A percentile compares a stretch with the other conserved stretches of the same genome.
Evolutionary conservation across 2,329 filamentous ascomycete species (phyloP).

Genomic region (Aspergillus sp.): DNA sequence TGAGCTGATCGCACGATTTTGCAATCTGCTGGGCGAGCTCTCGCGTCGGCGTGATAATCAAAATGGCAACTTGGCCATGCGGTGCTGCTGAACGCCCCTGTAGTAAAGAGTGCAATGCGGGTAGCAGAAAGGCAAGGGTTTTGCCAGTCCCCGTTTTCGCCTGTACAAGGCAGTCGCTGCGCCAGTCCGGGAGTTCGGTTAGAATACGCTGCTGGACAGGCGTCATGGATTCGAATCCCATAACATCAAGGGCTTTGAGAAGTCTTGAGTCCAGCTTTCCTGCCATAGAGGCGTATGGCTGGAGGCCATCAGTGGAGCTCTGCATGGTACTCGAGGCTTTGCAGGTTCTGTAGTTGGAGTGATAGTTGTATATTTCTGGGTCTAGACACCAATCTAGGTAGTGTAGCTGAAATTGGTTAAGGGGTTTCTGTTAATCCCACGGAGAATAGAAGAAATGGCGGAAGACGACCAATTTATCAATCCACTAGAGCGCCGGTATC

Average conservation of each 20-base stretch:
- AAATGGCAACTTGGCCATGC: constrained; percentile 43
- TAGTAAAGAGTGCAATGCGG: constrained; percentile 48
- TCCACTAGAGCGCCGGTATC: background rate
- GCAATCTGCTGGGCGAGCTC: constrained; percentile 53
- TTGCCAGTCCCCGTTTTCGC: constrained; percentile 54
- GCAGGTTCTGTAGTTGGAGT: background rate
- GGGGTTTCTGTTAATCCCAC: background rate
- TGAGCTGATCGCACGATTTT: constrained; percentile 46
- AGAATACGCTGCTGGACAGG: constrained; percentile 57
- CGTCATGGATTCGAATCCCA: constrained; percentile 46
- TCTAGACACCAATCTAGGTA: background rate
- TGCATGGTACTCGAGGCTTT: background rate
- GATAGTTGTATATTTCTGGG: too few relatives aligned
- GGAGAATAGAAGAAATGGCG: background rate
- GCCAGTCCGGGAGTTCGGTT: constrained; percentile 49
- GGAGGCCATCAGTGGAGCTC: constrained; percentile 18
- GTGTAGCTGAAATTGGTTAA: background rate
- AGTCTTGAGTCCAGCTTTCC: constrained; percentile 36
- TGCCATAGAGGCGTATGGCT: constrained; percentile 33
- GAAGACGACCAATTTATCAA: background rate
- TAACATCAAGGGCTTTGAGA: constrained; percentile 32
- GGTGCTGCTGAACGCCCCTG: constrained; percentile 25
- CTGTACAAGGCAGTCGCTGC: constrained; percentile 55
- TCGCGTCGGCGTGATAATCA: constrained; percentile 50
- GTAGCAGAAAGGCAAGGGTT: constrained; percentile 50